Evolutionary conservation across 148 eudicot genomes (phyloP).

Genomic region (Diospyros kaki): DNA sequence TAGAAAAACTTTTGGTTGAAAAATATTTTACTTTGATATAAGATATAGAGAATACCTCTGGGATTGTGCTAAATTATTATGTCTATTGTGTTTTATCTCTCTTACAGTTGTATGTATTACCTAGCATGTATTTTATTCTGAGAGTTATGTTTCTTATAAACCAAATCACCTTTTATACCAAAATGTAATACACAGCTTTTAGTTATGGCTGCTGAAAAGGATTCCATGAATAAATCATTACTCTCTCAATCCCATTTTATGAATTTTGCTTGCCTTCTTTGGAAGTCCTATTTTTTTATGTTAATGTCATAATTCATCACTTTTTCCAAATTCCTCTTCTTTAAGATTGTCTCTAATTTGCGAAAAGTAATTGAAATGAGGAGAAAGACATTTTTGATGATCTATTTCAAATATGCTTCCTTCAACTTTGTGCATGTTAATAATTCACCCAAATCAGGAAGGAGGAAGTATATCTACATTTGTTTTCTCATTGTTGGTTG

Average conservation of each 20-base stretch:
- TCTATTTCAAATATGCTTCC: not conserved
- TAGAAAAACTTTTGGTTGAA: not conserved
- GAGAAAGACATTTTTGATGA: not conserved
- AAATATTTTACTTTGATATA: not conserved
- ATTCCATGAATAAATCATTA: not conserved
- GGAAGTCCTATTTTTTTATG: not conserved
- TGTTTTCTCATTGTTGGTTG: not conserved
- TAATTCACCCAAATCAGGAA: not conserved
- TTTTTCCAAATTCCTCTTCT: too few species aligned
- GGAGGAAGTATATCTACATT: not conserved
- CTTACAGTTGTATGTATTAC: not conserved
- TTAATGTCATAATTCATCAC: too few species aligned
- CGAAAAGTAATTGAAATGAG: not conserved
- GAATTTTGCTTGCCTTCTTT: not conserved
- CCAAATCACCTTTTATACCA: not conserved
- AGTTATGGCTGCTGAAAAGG: not conserved
- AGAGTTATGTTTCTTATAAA: not conserved
- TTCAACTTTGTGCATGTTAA: not conserved
- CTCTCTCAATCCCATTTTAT: not conserved
- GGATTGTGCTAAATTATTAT: not conserved
- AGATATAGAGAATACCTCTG: not conserved
- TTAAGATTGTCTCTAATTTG: not conserved
- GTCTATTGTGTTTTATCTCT: not conserved
- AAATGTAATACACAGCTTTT: not conserved
- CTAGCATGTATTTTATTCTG: not conserved